Evolutionary conservation across 768 basidiomycete species (phyloP), one percentile per base, ranked within the genome.

Genomic region (Thelephora aurantiotincta): DNA sequence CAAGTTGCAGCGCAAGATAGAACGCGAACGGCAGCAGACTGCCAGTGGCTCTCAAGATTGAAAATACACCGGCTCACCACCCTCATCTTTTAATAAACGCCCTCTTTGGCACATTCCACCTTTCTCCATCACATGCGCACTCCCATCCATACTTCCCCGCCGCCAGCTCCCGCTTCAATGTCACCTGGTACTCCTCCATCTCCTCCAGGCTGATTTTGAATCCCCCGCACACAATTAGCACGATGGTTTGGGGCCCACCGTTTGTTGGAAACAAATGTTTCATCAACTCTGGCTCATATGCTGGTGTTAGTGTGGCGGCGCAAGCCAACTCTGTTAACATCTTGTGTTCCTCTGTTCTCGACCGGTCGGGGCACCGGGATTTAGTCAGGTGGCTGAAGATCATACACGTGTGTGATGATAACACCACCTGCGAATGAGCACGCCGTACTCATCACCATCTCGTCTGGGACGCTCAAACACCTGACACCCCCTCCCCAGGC

Each of bases 251-350:
- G 43, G 55, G 60, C 13, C 46, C 51, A n/a, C 57, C 58, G 20
- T 58, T 49, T 20, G 49, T 33, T 37, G 53, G 61, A 33, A 53
- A 78, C 64, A 18, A 80, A 51, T 38, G 60, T 68, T 49, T 73
- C 61, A 88, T 77, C 22, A 87, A 61, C 5, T 63, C 60, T 1
- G 62, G 68, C 30, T 71, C 71, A 57, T 86, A 88, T 2, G 76
- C 83, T 2, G 82, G 73, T 1, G 73, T 68, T 6, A 89, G 67
- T 2, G 84, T 77, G 6, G 80, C 77, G 5, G 82, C 69, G 52
- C 84, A 86, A 1, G 86, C 80, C 19, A 88, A 67, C 54, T 89
- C 84, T 9, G 82, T 75, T 20, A 87, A 65, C 48, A 78, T 65
- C 60, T 83, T 84, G 57, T 88, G 84, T 50, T 85, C 82, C 51